These are phyloP conservation scores for Amniculicola lignicola DNA, from an alignment of 495 filamentous ascomycete genomes.

Conservation along the genomic window DNA sequence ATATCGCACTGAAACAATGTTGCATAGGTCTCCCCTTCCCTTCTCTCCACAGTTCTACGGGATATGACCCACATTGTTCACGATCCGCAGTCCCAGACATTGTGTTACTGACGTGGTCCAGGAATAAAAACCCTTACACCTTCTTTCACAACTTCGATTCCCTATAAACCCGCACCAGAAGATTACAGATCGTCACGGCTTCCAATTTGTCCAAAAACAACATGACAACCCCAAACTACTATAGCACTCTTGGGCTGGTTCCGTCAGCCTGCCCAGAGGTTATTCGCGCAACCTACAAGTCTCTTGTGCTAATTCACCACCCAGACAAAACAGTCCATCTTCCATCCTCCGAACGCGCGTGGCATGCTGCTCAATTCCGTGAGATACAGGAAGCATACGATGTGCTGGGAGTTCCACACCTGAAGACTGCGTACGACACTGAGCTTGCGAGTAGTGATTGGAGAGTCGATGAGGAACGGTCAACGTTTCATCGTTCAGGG, in stretches of 20 bases:
- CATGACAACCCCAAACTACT: conserved; percentile 7
- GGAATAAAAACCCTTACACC: too few relatives aligned
- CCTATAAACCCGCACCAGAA: too few relatives aligned
- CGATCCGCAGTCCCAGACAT: too few relatives aligned
- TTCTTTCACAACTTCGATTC: too few relatives aligned
- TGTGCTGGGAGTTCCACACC: conserved; percentile 2
- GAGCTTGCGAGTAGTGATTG: not conserved
- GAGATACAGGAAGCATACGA: conserved; percentile 19
- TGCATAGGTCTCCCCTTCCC: too few relatives aligned
- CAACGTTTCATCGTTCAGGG: conserved; percentile 1
- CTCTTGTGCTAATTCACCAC: conserved; percentile 9
- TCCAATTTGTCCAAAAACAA: not conserved
- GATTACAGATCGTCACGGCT: not conserved
- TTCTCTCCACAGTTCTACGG: too few relatives aligned
- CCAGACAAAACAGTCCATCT: conserved; percentile 19
- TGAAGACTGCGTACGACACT: conserved; percentile 10
- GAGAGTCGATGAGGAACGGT: not conserved
- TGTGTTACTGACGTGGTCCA: too few relatives aligned
- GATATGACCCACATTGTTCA: too few relatives aligned
- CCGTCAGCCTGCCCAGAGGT: not conserved
- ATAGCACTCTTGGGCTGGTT: conserved; percentile 8
- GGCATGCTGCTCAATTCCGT: conserved; percentile 1
- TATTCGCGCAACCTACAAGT: conserved; percentile 18
- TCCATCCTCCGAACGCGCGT: not conserved
- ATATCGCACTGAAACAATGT: too few relatives aligned